phyloP scores from a whole-genome alignment of 1,139 yeast genomes.

The Entelexis sorbosivorans region DNA sequence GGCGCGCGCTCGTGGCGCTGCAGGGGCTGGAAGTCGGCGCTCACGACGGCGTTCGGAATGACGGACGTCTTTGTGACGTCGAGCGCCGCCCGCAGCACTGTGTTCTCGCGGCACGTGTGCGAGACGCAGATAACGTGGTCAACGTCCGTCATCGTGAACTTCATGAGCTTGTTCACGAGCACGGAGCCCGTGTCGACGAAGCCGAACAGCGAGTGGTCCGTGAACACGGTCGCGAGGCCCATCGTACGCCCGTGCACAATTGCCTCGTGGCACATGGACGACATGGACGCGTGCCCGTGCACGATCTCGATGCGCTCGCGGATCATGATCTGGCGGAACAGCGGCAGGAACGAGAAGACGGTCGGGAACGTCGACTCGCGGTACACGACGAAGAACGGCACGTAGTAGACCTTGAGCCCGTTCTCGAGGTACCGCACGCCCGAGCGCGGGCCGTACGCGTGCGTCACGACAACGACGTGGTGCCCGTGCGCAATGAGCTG shows the following conservation, averaged over 20 bases:
- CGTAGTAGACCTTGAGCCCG: constrained; percentile 86
- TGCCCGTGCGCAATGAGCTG: constrained; percentile 77
- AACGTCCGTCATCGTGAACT: constrained; percentile 73
- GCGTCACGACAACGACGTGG: constrained; percentile 82
- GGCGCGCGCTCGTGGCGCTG: background rate
- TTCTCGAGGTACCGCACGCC: constrained; percentile 78
- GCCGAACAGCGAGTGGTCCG: constrained; percentile 94
- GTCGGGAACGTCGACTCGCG: constrained; percentile 83
- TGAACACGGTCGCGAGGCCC: constrained; percentile 85
- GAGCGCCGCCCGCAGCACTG: constrained; percentile 73
- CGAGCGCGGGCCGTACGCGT: constrained; percentile 68
- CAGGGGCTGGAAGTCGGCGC: constrained; percentile 63
- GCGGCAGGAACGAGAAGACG: constrained; percentile 78
- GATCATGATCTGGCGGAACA: constrained; percentile 70
- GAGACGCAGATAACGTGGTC: constrained; percentile 94
- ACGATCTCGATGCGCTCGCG: constrained; percentile 79
- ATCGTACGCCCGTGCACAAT: constrained; percentile 81
- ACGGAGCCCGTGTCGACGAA: constrained; percentile 80
- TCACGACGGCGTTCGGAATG: constrained; percentile 90
- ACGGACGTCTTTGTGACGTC: constrained; percentile 75
- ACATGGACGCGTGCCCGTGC: constrained; percentile 90
- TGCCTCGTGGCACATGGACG: constrained; percentile 80
- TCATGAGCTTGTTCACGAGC: constrained; percentile 72
- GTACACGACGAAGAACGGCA: constrained; percentile 68
- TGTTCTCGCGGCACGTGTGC: constrained; percentile 92